These are phyloP conservation scores for Phyllosticta citrichinensis DNA, from an alignment of 2,329 filamentous ascomycete species.

Conservation along the genomic window DNA sequence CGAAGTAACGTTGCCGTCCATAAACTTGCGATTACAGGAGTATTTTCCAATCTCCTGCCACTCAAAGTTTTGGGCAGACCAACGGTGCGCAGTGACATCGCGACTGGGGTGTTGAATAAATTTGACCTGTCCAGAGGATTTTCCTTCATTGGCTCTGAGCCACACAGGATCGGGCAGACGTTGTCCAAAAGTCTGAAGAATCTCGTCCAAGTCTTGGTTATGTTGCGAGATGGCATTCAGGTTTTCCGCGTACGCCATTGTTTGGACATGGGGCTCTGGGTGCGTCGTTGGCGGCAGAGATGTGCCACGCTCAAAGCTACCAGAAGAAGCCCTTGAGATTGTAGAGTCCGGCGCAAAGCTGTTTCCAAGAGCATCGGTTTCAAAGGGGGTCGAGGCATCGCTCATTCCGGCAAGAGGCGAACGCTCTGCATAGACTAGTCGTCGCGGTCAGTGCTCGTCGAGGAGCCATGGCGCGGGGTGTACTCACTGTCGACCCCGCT, in stretches of 20 bases:
- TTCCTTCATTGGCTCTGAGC: slow-evolving; percentile 24
- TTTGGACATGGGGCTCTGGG: not conserved
- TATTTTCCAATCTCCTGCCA: slow-evolving; percentile 39
- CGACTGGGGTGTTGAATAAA: slow-evolving; percentile 39
- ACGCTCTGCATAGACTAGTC: not conserved
- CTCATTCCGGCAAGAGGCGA: slow-evolving; percentile 3
- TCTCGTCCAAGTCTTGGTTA: slow-evolving; percentile 15
- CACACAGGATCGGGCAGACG: slow-evolving; percentile 31
- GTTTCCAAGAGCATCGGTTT: not conserved
- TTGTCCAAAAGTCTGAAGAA: slow-evolving; percentile 31
- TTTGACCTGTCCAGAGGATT: slow-evolving; percentile 32
- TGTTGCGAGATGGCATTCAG: not conserved
- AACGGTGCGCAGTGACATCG: slow-evolving; percentile 39
- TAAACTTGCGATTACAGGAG: slow-evolving; percentile 30
- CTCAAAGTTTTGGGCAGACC: slow-evolving; percentile 29
- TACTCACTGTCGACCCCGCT: slow-evolving; percentile 14
- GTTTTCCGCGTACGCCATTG: not conserved
- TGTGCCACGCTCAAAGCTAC: not conserved
- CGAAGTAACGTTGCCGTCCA: slow-evolving; percentile 25
- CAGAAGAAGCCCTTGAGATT: not conserved
- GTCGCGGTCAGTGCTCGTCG: not conserved
- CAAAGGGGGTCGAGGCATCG: not conserved
- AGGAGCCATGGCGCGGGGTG: not conserved
- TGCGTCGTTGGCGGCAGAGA: not conserved
- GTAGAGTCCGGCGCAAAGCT: not conserved